Evolutionary conservation across 2,329 filamentous ascomycete species (phyloP), one percentile per base, ranked within the genome.

Genomic region (Xylariales sp.): DNA sequence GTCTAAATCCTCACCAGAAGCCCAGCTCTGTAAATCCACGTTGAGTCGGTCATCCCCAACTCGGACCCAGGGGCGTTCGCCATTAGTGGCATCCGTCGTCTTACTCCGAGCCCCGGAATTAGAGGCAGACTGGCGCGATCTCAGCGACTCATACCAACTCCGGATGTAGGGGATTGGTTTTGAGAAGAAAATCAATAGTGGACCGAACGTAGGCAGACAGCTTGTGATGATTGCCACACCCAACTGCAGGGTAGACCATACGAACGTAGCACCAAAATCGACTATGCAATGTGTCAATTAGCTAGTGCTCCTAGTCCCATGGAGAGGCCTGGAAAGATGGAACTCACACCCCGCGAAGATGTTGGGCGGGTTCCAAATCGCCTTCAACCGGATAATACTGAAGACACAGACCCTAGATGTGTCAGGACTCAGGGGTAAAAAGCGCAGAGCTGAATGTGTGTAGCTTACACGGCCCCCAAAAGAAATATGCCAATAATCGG

Each of bases 201-300:
- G 64, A 1, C 67, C 67, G 12, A 63, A 64, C 2, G 64, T 69
- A 18, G 64, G 67, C 8, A 69, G 43, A 30, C 67, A 69, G 23
- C 67, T 67, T n/a, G 59, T 63, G 45, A 69, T 52, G n/a, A 67
- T 69, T 3, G 67, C 67, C 1, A 69, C 23, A 16, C 64, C 64
- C 1, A 67, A 12, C 56, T 69, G 67, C 28, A 60, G 23, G 2
- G 45, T 46, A 8, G 64, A 63, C 54, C 59, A 69, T 14, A 64
- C 9, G 16, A 45, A 60, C 14, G 53, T 56, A 14, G n/a, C 28
- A 9, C 57, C 48, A 39, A 67, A 67, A 16, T 67, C 41, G 43
- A 67, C 67, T 69, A 46, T n/a, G 36, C 3, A 56, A 4, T 45
- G 16, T 39, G 7, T 28, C 5, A 45, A 39, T 32, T 30, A 16